Conservation (phyloP, 257 asterid species). For the Nyctanthes arbortristis region DNA sequence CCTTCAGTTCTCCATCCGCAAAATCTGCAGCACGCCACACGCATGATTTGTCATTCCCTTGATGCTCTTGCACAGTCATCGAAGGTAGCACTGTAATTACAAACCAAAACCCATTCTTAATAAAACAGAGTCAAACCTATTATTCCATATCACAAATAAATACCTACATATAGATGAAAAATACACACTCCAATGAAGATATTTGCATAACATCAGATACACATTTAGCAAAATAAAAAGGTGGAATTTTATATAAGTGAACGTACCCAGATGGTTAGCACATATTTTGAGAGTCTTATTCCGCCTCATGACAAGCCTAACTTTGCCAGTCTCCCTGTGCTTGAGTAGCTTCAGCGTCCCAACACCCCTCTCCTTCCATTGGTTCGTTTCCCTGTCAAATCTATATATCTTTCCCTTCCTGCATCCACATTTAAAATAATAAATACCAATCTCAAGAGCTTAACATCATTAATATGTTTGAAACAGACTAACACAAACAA, state of each 20-base stretch:
- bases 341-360: constrained; percentile 22
- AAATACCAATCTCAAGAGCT: background rate
- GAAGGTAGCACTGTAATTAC: constrained; percentile 38
- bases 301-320: constrained; percentile 25
- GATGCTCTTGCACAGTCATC: constrained; percentile 47
- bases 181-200: background rate
- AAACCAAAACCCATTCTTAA: background rate
- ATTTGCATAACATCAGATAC: background rate
- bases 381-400: constrained; percentile 24
- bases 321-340: constrained; percentile 18
- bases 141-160: background rate
- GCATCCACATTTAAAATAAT: background rate
- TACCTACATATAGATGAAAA: background rate
- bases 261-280: constrained; percentile 24
- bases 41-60: constrained; percentile 53
- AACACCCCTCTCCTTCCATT: constrained; percentile 26
- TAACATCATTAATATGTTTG: background rate
- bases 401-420: constrained; percentile 19
- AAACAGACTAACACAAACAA: background rate
- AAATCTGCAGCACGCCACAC: constrained; percentile 64
- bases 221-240: background rate
- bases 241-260: background rate
- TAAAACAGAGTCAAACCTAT: background rate
- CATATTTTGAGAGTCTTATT: constrained; percentile 19
- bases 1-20: constrained; percentile 54